Evolutionary conservation across 768 basidiomycete species (phyloP), one percentile per base, ranked within the genome.

Genomic region (Ramaria rubella): DNA sequence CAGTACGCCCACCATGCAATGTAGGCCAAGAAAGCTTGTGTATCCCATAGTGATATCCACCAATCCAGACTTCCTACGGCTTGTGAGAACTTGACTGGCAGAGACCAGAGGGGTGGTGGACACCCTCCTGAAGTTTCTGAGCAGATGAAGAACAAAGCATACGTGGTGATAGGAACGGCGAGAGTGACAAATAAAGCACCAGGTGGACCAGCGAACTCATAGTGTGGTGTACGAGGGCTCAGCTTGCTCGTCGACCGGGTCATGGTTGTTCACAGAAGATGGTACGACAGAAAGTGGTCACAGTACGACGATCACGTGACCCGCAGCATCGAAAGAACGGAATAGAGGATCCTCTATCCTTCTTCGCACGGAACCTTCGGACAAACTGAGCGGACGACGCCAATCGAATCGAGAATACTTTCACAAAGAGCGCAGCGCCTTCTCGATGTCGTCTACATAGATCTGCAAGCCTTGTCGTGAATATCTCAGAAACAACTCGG

Each of bases 1-100:
- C 82, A 86, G 69, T 87, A 98, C n/a, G 81, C 73, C 70, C 96
- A 97, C 94, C 95, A 99, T 0, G 70, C 90, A 40, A 87, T 67
- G 72, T 97, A 98, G 15, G 87, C 77, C 21, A 82, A 62, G 2
- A 80, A 64, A 0, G 93, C 93, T 57, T 94, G 74, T 0, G 81
- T 80, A 64, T 97, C 94, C 86, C 90, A 96, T 1, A 96, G 77
- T 19, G 74, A 69, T 44, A 73, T 76, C 86, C 89, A 94, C 81
- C 81, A 93, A 17, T 72, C 65, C 5, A 65, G 60, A 62, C 72
- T 70, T 5, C 77, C 73, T 7, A 90, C 59, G 0, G 83, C 70
- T 17, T 73, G 64, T 29, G 76, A 60, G 51, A 86, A 68, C 60
- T 69, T 71, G 42, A 76, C 70, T 29, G 74, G 70, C 58, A 83